Conservation (phyloP, 805 yeast genomes). For the Teunomyces stri region DNA sequence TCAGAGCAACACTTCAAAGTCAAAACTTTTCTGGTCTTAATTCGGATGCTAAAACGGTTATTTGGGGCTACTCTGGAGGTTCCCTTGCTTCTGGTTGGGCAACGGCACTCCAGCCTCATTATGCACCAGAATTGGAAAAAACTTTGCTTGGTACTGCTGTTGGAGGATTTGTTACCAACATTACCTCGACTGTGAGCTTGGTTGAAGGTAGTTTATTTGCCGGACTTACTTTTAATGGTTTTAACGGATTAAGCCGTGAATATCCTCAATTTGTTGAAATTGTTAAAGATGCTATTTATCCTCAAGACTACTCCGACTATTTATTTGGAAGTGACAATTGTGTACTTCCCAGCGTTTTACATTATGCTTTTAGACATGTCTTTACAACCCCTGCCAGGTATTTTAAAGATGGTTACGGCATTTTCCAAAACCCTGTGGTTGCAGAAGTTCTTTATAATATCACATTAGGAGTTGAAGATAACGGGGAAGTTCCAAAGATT, state of each 20-base stretch:
- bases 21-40: constrained; percentile 13
- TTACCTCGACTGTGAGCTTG: constrained; percentile 21
- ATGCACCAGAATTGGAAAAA: constrained; percentile 20
- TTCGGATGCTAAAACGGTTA: constrained; percentile 12
- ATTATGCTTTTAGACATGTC: neutral
- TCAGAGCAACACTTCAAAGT: constrained; percentile 15
- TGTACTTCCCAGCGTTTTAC: neutral
- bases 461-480: neutral
- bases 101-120: constrained; percentile 18
- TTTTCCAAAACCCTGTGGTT: neutral
- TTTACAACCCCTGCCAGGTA: neutral
- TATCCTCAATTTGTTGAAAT: constrained; percentile 21
- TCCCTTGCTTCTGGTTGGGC: constrained; percentile 24
- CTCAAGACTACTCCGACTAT: constrained; percentile 1
- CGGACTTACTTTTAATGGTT: constrained; percentile 27
- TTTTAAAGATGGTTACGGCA: neutral
- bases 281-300: constrained; percentile 5
- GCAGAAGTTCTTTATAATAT: neutral
- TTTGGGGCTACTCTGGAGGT: constrained; percentile 29
- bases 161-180: constrained; percentile 35
- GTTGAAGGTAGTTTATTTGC: constrained; percentile 25
- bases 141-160: constrained; percentile 28
- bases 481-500: constrained; percentile 4
- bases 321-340: neutral
- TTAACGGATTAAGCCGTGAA: constrained; percentile 30